Evolutionary conservation across 495 filamentous ascomycete genomes (phyloP).

Genomic region (Pyrenopolyporus hunteri): DNA sequence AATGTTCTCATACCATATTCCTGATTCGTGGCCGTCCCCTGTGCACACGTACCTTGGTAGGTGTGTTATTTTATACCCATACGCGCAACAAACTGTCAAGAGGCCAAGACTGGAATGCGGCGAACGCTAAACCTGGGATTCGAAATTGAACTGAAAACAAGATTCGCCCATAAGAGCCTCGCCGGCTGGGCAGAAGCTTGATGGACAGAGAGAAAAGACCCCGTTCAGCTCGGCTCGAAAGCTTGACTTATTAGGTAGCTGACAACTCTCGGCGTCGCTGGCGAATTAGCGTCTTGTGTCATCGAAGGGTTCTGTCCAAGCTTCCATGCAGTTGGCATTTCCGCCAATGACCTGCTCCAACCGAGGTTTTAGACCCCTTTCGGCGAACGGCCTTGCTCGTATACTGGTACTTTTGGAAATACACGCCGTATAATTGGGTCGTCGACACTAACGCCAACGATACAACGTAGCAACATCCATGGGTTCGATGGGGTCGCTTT

Average conservation of each 20-base stretch:
- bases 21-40: no score
- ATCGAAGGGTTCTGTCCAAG: conserved; percentile 28
- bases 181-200: conserved; percentile 37
- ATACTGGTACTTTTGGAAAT: conserved; percentile 10
- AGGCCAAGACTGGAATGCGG: conserved; percentile 12
- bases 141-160: conserved; percentile 32
- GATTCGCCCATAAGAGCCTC: conserved; percentile 13
- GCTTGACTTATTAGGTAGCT: conserved; percentile 21
- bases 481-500: conserved; percentile 3
- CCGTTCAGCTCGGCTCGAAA: conserved; percentile 17
- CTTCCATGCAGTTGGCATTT: conserved; percentile 28
- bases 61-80: no score
- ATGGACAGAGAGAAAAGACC: not conserved
- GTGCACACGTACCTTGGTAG: no score
- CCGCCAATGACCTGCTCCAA: conserved; percentile 11
- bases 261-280: not conserved
- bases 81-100: not conserved
- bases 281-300: conserved; percentile 6
- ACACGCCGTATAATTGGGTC: conserved; percentile 13
- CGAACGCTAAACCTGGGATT: conserved; percentile 7
- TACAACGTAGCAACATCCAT: conserved; percentile 33
- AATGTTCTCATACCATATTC: no score
- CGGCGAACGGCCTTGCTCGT: not conserved
- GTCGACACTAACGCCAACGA: conserved; percentile 1
- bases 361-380: conserved; percentile 5